Evolutionary conservation across 163 green algal genomes (phyloP).

Genomic region (Coccomyxa subellipsoidea): DNA sequence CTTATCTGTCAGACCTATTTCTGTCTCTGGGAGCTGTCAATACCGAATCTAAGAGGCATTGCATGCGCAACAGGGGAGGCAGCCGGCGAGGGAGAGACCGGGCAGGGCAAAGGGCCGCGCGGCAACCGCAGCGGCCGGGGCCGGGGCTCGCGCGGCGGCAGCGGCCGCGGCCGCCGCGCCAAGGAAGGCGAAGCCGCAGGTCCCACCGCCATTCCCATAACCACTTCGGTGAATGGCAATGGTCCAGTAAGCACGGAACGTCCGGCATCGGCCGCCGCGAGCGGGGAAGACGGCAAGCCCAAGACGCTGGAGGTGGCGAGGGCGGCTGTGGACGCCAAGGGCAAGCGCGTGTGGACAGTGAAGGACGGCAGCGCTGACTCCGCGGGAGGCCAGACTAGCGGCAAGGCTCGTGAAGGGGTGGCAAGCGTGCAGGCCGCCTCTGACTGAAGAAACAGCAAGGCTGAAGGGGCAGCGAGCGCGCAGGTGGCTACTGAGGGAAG

Average conservation of each 20-base stretch:
- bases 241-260: background rate
- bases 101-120: background rate
- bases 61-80: background rate
- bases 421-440: too few species aligned
- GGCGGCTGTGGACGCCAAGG: slow-evolving; percentile 2
- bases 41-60: too few species aligned
- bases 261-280: background rate
- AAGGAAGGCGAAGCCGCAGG: background rate
- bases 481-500: too few species aligned
- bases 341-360: slow-evolving; percentile 3
- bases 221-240: background rate
- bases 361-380: background rate
- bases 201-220: background rate
- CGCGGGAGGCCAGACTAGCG: too few species aligned
- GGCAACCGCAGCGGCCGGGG: background rate
- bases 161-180: background rate
- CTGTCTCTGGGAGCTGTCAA: too few species aligned
- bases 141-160: background rate
- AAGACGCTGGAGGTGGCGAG: background rate
- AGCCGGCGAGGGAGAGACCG: background rate
- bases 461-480: too few species aligned
- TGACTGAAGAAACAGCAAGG: too few species aligned
- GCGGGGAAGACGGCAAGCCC: background rate
- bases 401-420: too few species aligned
- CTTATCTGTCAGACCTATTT: background rate